Conservation (phyloP, 225 moss, liverwort and hornwort species). For the Pseudoscleropodium purum region DNA sequence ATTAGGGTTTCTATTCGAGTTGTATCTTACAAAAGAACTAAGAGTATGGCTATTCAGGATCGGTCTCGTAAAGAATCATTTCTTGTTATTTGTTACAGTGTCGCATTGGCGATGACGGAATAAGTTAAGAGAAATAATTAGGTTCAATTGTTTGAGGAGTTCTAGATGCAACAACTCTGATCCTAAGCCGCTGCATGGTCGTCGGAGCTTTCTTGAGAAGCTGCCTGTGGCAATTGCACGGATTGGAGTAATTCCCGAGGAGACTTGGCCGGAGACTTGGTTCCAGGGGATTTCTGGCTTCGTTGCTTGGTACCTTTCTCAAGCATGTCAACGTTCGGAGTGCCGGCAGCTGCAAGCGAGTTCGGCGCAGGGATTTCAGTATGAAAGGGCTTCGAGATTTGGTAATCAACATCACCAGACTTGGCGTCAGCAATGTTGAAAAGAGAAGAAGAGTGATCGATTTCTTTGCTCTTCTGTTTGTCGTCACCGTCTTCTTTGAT, state of each 20-base stretch:
- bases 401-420: background rate
- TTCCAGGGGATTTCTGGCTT: background rate
- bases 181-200: background rate
- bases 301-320: background rate
- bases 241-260: background rate
- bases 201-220: background rate
- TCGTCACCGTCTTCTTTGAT: background rate
- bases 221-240: background rate
- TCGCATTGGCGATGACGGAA: background rate
- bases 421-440: slow-evolving; percentile 12
- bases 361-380: background rate
- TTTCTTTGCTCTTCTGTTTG: background rate
- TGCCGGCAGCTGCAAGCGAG: background rate
- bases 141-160: background rate
- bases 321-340: background rate
- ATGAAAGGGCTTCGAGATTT: background rate
- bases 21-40: background rate
- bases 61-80: background rate
- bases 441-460: slow-evolving; percentile 1
- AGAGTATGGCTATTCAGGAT: background rate
- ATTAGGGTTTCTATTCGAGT: background rate
- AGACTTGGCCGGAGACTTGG: slow-evolving; percentile 14
- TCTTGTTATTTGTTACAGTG: background rate
- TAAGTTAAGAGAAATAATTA: background rate
- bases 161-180: background rate